Conservation (phyloP, 352 stramenopile species). For the Globisporangium carolinianum region DNA sequence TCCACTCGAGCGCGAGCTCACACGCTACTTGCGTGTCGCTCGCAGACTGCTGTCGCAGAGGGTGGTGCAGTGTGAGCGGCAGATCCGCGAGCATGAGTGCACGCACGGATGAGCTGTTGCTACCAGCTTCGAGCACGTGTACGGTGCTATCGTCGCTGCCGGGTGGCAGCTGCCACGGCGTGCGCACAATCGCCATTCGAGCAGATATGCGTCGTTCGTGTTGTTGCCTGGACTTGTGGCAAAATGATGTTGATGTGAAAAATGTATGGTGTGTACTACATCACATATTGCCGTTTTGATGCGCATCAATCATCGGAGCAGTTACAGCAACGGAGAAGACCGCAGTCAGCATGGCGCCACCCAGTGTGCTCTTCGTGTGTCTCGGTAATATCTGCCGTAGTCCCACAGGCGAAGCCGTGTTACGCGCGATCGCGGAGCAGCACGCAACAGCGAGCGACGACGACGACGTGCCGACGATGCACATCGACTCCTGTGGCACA, state of each 20-base stretch:
- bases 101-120: not conserved
- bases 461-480: constrained; percentile 25
- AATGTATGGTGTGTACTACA: too few relatives aligned
- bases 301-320: too few relatives aligned
- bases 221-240: not conserved
- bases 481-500: constrained; percentile 83
- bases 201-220: not conserved
- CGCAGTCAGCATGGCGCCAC: constrained; percentile 19
- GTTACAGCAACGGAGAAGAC: too few relatives aligned
- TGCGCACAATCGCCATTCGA: too few relatives aligned
- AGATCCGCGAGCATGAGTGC: constrained; percentile 9
- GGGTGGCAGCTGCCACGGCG: not conserved
- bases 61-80: constrained; percentile 11
- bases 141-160: not conserved
- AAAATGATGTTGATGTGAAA: too few relatives aligned
- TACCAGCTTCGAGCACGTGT: constrained; percentile 2
- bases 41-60: not conserved
- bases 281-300: too few relatives aligned
- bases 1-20: constrained; percentile 39
- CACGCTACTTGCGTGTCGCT: constrained; percentile 14
- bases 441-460: constrained; percentile 13
- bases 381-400: constrained; percentile 89
- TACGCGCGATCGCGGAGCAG: constrained; percentile 69
- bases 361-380: constrained; percentile 84
- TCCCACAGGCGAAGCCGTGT: constrained; percentile 72